phyloP scores from a whole-genome alignment of 345 rosid genomes.

The Arabidopsis suecica region DNA sequence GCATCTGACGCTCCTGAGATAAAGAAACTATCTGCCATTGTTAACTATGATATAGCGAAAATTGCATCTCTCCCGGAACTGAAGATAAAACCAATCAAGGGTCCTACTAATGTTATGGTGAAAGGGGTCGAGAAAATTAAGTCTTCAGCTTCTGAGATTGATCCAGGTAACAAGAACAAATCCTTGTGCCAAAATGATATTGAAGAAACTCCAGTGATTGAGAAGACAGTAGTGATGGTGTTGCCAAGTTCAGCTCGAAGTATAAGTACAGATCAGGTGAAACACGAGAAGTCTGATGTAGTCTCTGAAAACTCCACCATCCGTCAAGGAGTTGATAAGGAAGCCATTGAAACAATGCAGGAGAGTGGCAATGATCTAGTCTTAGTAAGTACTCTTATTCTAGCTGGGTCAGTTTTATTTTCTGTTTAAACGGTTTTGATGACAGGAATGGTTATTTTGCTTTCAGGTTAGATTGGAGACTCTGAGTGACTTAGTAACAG shows the following conservation, averaged over 20 bases:
- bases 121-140: conserved; percentile 49
- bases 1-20: conserved; percentile 57
- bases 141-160: conserved; percentile 45
- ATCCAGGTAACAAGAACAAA: conserved; percentile 46
- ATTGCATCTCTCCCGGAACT: conserved; percentile 83
- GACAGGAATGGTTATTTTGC: conserved; percentile 10
- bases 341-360: conserved; percentile 46
- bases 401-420: conserved; percentile 9
- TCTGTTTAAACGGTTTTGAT: conserved; percentile 17
- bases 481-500: conserved; percentile 48
- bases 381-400: conserved; percentile 37
- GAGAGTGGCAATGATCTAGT: conserved; percentile 52
- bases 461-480: conserved; percentile 57
- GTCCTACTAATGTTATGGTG: conserved; percentile 43
- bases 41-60: conserved; percentile 79
- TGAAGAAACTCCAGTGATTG: conserved; percentile 65
- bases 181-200: conserved; percentile 50
- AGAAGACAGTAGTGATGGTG: conserved; percentile 77
- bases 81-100: conserved; percentile 60
- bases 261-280: conserved; percentile 41
- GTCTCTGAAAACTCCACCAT: conserved; percentile 45
- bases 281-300: conserved; percentile 43
- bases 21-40: conserved; percentile 80
- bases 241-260: conserved; percentile 48
- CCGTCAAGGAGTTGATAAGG: conserved; percentile 47